Percentiles rank a stretch among this genome's conserved stretches.
These are phyloP conservation scores for Plectranthus barbatus DNA, from an alignment of 257 asterid genomes.

Conservation along the genomic window DNA sequence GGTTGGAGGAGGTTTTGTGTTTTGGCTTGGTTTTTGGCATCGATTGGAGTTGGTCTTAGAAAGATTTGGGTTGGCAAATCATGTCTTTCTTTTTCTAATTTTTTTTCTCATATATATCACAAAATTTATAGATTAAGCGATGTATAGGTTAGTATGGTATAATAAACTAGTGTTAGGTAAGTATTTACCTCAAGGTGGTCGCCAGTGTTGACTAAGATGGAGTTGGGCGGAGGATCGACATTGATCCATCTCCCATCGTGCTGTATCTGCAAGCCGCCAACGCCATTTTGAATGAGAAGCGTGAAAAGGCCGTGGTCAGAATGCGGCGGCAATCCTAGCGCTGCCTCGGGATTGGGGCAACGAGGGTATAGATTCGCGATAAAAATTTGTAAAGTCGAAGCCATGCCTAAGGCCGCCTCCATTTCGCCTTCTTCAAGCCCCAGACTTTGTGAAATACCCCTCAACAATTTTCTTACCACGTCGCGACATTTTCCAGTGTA, in stretches of 20 bases:
- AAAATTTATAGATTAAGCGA: no score
- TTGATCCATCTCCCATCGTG: slow-evolving; percentile 52
- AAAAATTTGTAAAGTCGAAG: slow-evolving; percentile 32
- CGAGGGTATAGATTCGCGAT: slow-evolving; percentile 56
- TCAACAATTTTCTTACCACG: slow-evolving; percentile 25
- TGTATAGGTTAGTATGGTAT: no score
- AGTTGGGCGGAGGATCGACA: slow-evolving; percentile 42
- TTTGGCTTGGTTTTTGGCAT: no score
- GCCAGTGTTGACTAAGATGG: slow-evolving; percentile 56
- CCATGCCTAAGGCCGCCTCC: slow-evolving; percentile 31
- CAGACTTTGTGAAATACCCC: slow-evolving; percentile 42
- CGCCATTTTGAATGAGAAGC: slow-evolving; percentile 51
- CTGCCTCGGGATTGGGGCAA: slow-evolving; percentile 61
- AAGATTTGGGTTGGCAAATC: no score
- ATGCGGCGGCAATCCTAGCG: slow-evolving; percentile 66
- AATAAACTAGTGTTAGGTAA: no score
- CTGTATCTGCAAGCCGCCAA: slow-evolving; percentile 58
- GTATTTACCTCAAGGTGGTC: slow-evolving; percentile 68
- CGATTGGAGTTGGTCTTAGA: no score
- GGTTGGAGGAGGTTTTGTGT: no score
- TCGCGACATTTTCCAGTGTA: slow-evolving; percentile 33
- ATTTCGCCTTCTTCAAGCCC: slow-evolving; percentile 46
- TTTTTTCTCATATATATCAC: no score
- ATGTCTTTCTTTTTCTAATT: no score
- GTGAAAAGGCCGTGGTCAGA: slow-evolving; percentile 82